A percentile compares a stretch with the other conserved stretches of the same genome.
phyloP scores from a whole-genome alignment of 768 basidiomycete species.

The Calocybe cyanea region DNA sequence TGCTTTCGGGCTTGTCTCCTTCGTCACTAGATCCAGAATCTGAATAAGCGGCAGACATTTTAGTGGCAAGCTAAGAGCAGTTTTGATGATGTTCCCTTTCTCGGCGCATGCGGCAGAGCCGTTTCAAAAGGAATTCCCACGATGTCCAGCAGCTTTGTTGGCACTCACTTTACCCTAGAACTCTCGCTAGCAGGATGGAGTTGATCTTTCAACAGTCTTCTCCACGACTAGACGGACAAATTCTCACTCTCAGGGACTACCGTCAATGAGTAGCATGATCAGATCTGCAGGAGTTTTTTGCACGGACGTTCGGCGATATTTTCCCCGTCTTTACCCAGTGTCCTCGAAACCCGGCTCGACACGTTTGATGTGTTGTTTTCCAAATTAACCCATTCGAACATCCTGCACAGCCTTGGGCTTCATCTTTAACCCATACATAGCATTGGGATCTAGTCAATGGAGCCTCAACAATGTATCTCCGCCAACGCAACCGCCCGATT shows the following conservation, averaged over 20 bases:
- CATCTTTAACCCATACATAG: not conserved
- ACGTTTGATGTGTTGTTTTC: not conserved
- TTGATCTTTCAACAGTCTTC: too few relatives aligned
- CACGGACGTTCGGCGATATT: not conserved
- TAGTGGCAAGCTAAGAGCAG: too few relatives aligned
- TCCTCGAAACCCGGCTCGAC: not conserved
- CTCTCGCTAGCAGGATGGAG: too few relatives aligned
- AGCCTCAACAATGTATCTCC: too few relatives aligned
- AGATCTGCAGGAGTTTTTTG: not conserved
- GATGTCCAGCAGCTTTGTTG: not conserved
- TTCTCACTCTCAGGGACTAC: not conserved
- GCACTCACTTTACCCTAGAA: too few relatives aligned
- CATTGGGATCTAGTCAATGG: too few relatives aligned
- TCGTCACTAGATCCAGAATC: slow-evolving; percentile 16
- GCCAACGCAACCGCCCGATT: too few relatives aligned
- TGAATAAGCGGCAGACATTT: slow-evolving; percentile 9
- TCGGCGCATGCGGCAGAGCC: too few relatives aligned
- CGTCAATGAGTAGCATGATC: too few relatives aligned
- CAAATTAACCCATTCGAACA: not conserved
- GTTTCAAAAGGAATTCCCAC: not conserved
- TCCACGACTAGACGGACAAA: too few relatives aligned
- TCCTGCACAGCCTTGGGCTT: not conserved
- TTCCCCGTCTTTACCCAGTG: not conserved
- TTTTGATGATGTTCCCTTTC: too few relatives aligned
- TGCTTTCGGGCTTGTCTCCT: slow-evolving; percentile 18